These are phyloP conservation scores for Schizonepeta tenuifolia DNA, from an alignment of 257 asterid genomes.

Conservation along the genomic window DNA sequence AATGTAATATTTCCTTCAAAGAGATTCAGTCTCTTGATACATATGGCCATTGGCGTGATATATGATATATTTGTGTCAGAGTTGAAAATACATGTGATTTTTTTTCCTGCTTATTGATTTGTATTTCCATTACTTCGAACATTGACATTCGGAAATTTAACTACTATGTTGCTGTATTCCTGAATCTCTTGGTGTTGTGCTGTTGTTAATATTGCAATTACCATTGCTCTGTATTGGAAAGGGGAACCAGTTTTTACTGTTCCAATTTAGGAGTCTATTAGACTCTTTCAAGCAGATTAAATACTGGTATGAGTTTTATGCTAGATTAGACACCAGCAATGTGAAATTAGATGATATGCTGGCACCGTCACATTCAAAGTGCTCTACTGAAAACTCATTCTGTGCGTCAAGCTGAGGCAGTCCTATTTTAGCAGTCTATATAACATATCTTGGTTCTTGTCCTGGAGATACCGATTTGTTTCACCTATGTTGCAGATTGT, in stretches of 20 bases:
- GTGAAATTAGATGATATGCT: not conserved
- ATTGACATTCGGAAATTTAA: slow-evolving; percentile 6
- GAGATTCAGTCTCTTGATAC: slow-evolving; percentile 1
- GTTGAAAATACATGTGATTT: slow-evolving; percentile 9
- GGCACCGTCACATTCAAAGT: slow-evolving; percentile 8
- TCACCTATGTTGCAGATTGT: slow-evolving; percentile 61
- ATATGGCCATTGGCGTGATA: not conserved
- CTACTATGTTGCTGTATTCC: slow-evolving; percentile 3
- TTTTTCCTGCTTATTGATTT: slow-evolving; percentile 10
- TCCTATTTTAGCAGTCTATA: slow-evolving; percentile 10
- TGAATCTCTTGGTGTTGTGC: not conserved
- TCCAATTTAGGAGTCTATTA: not conserved
- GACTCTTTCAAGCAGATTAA: slow-evolving; percentile 2
- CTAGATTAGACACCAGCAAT: slow-evolving; percentile 1
- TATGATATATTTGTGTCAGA: not conserved
- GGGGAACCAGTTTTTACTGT: not conserved
- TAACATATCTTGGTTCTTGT: slow-evolving; percentile 18
- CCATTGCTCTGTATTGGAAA: slow-evolving; percentile 23
- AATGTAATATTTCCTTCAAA: not conserved
- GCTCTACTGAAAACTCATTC: not conserved
- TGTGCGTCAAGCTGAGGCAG: not conserved
- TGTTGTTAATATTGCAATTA: slow-evolving; percentile 9
- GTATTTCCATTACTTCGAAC: slow-evolving; percentile 5
- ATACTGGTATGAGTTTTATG: not conserved
- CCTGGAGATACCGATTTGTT: slow-evolving; percentile 15